Evolutionary conservation across 2,329 filamentous ascomycete species (phyloP).

Genomic region (Lachnellula subtilissima): DNA sequence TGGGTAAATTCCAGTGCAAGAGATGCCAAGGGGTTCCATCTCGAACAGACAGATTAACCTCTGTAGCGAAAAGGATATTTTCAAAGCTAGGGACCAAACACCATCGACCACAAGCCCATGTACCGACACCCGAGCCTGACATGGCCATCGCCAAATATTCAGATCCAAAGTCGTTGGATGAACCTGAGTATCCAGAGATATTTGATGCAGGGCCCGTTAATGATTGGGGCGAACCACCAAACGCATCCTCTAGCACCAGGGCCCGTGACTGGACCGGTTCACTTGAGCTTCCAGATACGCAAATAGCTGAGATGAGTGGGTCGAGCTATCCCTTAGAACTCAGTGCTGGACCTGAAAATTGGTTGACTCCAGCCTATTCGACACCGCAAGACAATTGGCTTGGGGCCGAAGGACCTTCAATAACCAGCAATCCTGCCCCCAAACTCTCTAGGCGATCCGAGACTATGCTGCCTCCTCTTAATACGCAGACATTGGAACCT

Average conservation of each 20-base stretch:
- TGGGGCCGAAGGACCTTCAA: not conserved
- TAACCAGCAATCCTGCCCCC: slow-evolving; percentile 1
- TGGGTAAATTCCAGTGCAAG: slow-evolving; percentile 24
- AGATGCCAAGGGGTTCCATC: slow-evolving; percentile 23
- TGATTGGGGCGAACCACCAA: slow-evolving; percentile 5
- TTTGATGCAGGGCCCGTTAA: slow-evolving; percentile 7
- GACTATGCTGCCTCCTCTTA: slow-evolving; percentile 5
- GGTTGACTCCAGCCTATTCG: slow-evolving; percentile 17
- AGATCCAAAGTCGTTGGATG: slow-evolving; percentile 3
- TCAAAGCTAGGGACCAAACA: slow-evolving; percentile 22
- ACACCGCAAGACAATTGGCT: slow-evolving; percentile 16
- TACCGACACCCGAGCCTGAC: slow-evolving; percentile 4
- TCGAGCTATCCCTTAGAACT: slow-evolving; percentile 19
- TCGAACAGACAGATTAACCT: slow-evolving; percentile 21
- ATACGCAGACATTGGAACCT: slow-evolving; percentile 1
- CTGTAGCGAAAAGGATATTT: slow-evolving; percentile 28
- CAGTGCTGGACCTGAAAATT: slow-evolving; percentile 13
- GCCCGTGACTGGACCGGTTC: slow-evolving; percentile 14
- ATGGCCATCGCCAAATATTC: slow-evolving; percentile 9
- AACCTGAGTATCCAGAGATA: slow-evolving; percentile 5
- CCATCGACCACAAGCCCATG: slow-evolving; percentile 9
- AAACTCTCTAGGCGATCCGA: not conserved
- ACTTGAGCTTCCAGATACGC: slow-evolving; percentile 21
- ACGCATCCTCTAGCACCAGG: slow-evolving; percentile 5
- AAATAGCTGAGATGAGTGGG: slow-evolving; percentile 24